Evolutionary conservation across 495 filamentous ascomycete species (phyloP), one percentile per base, ranked within the genome.

Genomic region (Clavariopsis aquatica): DNA sequence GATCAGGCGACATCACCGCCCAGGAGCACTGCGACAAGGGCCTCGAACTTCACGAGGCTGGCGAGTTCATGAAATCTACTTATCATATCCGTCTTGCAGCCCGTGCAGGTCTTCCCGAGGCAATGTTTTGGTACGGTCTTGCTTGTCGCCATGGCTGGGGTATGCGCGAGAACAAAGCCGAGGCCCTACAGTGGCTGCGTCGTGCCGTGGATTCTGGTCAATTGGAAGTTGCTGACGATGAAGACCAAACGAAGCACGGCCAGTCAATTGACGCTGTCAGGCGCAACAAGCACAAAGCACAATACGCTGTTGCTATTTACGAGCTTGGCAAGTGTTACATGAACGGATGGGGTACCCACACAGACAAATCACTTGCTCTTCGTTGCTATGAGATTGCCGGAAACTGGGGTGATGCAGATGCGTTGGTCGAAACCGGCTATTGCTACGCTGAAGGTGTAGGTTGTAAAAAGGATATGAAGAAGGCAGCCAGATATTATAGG

Each of bases 71-170:
- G 49, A 92, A 98, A 72, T 96, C 93, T 0, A 96, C 95, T 1
- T 98, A 96, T 74, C 94, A 98, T 73, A 81, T 98, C 27, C 89
- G 94, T 10, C 84, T 96, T 69, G 94, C 94, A 5, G 95, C 94
- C 1, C 87, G 87, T 67, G 85, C 87, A 43, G 87, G 89, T 13
- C 85, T 94, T 54, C 92, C 94, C 0, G 96, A 92, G 0, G 94
- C 86, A 13, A 98, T 98, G 94, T 80, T 98, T 6, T 80, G 98
- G 9, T 98, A 96, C 75, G 95, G 93, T 5, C 82, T 98, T 43
- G 95, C 94, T 31, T 96, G 93, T 72, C 85, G 95, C n/a, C 94
- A 98, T 72, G 94, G 94, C 27, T 98, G 94, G 94, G 94, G 94
- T 10, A 96, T 97, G 91, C 85, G 91, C 19, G 84, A 91, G 19